phyloP scores from a whole-genome alignment of 2,329 filamentous ascomycete genomes.

The Akanthomyces muscarius region DNA sequence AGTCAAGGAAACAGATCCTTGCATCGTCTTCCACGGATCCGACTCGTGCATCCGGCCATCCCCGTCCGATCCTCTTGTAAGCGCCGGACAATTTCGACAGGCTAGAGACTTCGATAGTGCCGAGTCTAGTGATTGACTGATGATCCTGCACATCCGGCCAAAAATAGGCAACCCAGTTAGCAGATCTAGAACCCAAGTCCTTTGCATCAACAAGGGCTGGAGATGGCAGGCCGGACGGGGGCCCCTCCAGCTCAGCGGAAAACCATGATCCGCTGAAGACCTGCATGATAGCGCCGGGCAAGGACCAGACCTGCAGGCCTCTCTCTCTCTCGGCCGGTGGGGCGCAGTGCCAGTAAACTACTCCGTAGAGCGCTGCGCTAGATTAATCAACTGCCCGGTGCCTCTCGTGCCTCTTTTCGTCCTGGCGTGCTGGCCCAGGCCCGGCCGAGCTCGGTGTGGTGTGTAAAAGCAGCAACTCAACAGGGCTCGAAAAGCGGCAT shows the following conservation, averaged over 20 bases:
- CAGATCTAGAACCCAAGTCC: conserved; percentile 6
- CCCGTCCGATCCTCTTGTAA: conserved; percentile 5
- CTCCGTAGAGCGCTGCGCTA: not conserved
- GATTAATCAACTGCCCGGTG: not conserved
- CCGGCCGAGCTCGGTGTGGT: too few species aligned
- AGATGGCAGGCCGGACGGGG: not conserved
- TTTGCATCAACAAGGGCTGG: not conserved
- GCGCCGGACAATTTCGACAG: not conserved
- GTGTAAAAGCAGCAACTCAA: conserved; percentile 11
- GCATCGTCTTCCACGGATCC: not conserved
- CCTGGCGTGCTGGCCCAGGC: not conserved
- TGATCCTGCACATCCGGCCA: not conserved
- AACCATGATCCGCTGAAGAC: conserved; percentile 7
- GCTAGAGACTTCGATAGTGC: not conserved
- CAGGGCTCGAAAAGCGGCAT: conserved; percentile 8
- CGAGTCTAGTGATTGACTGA: not conserved
- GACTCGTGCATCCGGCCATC: not conserved
- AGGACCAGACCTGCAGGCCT: not conserved
- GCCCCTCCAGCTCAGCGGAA: not conserved
- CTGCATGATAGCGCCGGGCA: conserved; percentile 1
- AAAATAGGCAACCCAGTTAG: not conserved
- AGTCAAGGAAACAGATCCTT: not conserved
- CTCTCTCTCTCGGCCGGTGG: not conserved
- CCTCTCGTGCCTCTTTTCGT: not conserved
- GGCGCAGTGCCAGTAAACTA: not conserved